Evolutionary conservation across 2,329 filamentous ascomycete genomes (phyloP).

Genomic region (Ambrosiella beaveri): DNA sequence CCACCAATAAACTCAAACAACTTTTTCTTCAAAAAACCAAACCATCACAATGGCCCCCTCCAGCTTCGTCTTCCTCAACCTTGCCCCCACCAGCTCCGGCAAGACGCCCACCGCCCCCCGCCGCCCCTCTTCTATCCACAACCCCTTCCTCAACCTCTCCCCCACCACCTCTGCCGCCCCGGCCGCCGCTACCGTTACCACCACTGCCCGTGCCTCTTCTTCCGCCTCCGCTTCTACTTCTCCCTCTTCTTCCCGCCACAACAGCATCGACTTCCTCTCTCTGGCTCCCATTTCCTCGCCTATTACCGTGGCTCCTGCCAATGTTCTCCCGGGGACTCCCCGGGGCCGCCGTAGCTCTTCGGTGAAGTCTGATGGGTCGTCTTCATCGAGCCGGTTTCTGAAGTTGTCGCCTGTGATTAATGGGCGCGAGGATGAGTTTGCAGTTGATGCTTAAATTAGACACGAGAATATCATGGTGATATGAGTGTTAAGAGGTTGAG

Average conservation of each 20-base stretch:
- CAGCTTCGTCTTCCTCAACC: constrained; percentile 10
- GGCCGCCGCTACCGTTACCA: constrained; percentile 34
- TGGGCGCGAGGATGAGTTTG: constrained; percentile 39
- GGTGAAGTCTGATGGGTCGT: constrained; percentile 28
- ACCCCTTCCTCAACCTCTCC: constrained; percentile 37
- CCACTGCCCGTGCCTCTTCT: constrained; percentile 22
- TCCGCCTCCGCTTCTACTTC: constrained; percentile 38
- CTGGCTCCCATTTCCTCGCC: constrained; percentile 8
- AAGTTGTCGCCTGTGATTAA: constrained; percentile 49
- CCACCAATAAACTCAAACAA: too few species aligned
- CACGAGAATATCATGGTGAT: too few species aligned
- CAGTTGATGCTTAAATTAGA: constrained; percentile 17
- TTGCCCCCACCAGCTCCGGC: constrained; percentile 9
- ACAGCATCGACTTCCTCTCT: constrained; percentile 15
- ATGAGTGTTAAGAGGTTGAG: neutral
- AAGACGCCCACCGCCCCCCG: neutral
- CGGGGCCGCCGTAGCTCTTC: constrained; percentile 34
- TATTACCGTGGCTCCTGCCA: constrained; percentile 10
- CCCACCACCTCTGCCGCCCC: constrained; percentile 40
- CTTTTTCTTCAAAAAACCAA: neutral
- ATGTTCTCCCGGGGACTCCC: constrained; percentile 17
- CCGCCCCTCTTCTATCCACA: neutral
- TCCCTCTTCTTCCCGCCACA: constrained; percentile 14
- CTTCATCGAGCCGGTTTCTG: constrained; percentile 19
- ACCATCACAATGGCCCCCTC: constrained; percentile 6